phyloP scores from a whole-genome alignment of 768 basidiomycete genomes.

The Kwoniella newhampshirensis region DNA sequence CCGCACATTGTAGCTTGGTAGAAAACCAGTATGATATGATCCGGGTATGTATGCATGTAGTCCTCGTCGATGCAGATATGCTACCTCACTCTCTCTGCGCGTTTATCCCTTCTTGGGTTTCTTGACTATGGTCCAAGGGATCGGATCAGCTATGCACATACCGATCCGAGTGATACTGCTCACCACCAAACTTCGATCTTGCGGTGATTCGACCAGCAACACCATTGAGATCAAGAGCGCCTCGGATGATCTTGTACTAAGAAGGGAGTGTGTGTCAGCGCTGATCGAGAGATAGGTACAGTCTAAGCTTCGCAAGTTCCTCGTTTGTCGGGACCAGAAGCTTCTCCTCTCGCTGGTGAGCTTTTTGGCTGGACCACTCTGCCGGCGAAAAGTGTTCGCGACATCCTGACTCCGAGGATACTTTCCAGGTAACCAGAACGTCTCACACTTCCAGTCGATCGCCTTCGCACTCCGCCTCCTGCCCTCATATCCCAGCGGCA shows the following conservation, averaged over 20 bases:
- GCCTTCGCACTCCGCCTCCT: constrained; percentile 4
- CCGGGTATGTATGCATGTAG: not conserved
- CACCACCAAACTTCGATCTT: constrained; percentile 91
- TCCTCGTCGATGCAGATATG: not conserved
- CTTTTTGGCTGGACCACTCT: no score
- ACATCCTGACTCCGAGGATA: no score
- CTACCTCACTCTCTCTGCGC: not conserved
- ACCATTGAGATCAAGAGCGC: constrained; percentile 84
- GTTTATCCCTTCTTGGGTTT: constrained; percentile 66
- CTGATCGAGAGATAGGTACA: not conserved
- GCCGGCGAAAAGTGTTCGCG: no score
- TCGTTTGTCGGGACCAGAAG: no score
- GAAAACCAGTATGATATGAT: not conserved
- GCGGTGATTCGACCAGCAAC: constrained; percentile 78
- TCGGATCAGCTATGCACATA: no score
- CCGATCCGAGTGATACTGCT: constrained; percentile 27
- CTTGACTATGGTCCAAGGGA: constrained; percentile 60
- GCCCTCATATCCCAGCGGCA: not conserved
- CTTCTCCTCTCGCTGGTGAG: no score
- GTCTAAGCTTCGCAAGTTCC: not conserved
- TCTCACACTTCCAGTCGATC: not conserved
- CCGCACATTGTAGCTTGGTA: no score
- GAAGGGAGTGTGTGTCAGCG: not conserved
- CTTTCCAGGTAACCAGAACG: no score
- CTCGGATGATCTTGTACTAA: constrained; percentile 93